Percentiles rank a stretch among this genome's conserved stretches.
Evolutionary conservation across 2,329 filamentous ascomycete genomes (phyloP).

Genomic region (Colletotrichum neosansevieriae): DNA sequence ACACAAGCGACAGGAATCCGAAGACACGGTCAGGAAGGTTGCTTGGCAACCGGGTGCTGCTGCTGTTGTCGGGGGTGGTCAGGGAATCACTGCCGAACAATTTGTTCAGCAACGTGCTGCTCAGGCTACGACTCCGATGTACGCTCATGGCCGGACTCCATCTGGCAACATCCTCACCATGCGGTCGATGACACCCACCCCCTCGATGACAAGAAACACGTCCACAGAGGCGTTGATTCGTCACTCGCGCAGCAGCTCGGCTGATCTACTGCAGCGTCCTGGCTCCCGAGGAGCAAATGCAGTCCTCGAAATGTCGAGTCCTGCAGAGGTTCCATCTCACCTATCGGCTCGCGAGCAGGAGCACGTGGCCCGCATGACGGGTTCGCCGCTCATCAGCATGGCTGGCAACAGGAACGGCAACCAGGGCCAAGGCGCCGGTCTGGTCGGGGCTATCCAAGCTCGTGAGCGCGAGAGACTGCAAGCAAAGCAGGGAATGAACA

Average conservation of each 20-base stretch:
- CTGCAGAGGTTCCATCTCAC: slow-evolving; percentile 59
- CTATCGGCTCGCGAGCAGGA: slow-evolving; percentile 91
- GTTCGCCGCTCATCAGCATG: slow-evolving; percentile 79
- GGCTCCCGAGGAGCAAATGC: slow-evolving; percentile 69
- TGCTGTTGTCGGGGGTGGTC: slow-evolving; percentile 51
- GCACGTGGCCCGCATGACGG: slow-evolving; percentile 85
- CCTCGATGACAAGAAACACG: slow-evolving; percentile 55
- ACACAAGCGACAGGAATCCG: slow-evolving; percentile 61
- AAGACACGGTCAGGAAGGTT: slow-evolving; percentile 73
- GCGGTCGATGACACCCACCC: slow-evolving; percentile 56
- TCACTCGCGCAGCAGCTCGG: slow-evolving; percentile 61
- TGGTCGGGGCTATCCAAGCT: slow-evolving; percentile 83
- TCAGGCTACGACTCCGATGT: slow-evolving; percentile 52
- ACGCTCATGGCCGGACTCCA: slow-evolving; percentile 68
- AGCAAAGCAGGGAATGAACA: slow-evolving; percentile 76
- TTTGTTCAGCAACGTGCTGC: slow-evolving; percentile 83
- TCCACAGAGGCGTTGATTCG: slow-evolving; percentile 55
- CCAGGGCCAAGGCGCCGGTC: slow-evolving; percentile 67
- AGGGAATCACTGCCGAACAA: slow-evolving; percentile 80
- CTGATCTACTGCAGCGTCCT: slow-evolving; percentile 63
- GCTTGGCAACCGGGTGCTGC: slow-evolving; percentile 82
- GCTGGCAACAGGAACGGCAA: slow-evolving; percentile 48
- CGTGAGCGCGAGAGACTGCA: slow-evolving; percentile 83
- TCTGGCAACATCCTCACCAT: slow-evolving; percentile 62
- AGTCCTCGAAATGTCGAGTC: slow-evolving; percentile 61